Base-by-base conservation (phyloP, 2,329 filamentous ascomycete species). In the Talaromyces sp. region DNA sequence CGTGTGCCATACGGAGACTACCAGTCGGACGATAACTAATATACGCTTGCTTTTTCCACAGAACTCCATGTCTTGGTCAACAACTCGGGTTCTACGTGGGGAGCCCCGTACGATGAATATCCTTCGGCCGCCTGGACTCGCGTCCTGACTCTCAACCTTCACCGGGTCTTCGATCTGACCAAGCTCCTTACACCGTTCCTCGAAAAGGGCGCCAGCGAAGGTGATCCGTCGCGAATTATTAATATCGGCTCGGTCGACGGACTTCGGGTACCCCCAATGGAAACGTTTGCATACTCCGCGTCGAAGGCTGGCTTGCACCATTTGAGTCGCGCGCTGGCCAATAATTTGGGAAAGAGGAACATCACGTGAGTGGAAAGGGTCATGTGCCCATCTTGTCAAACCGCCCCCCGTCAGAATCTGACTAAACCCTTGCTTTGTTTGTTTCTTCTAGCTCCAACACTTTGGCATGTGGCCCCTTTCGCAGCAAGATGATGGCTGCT, bases 391-490 rank as follows among this genome's bases (percentile, higher is more conserved):
- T 45, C 62, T 27, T 11, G 27, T n/a, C 61, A 19, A 34, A 58
- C 19, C 38, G 29, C 19, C 36, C 34, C 36, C 38, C 17, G 54
- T 38, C 19, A 58, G 63, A 64, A 54, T 38, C 31, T n/a, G 27
- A 29, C 45, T 49, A 62, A 45, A 29, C 43, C 29, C 49, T 70
- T 83, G 86, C 29, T 89, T 36, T 36, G 29, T 25, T 36, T 5
- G 29, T 25, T 36, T 5, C 17, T 10, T 36, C 22, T 62, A 81
- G 79, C 29, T 84, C 82, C 68, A 92, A 92, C 73, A 86, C 87
- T 3, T 77, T 92, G 64, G 90, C 90, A 5, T 91, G 89, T 67
- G 90, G 90, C 2, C 89, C 89, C 65, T 85, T 85, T 68, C 78
- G 83, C 53, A 83, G 80, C 34, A 82, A 83, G 56, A 85, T 85